Base-by-base conservation (phyloP, 805 yeast genomes). In the Ogataea degrootiae region DNA sequence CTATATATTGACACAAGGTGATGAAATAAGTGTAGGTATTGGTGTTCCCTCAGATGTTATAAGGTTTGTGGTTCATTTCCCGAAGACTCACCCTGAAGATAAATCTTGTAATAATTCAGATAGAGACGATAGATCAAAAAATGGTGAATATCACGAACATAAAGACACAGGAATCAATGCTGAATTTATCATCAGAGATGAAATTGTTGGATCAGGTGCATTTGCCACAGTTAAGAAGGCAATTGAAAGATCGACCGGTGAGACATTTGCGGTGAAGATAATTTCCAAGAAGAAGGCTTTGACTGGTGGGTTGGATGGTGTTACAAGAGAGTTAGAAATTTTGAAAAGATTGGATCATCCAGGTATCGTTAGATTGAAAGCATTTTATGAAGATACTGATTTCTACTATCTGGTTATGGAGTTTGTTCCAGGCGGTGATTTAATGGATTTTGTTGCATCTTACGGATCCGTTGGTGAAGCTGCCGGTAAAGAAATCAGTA, bases 191-290 rank as follows among this genome's bases (percentile, higher is more conserved):
- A 80, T 92, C 19, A 79, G 84, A 49, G 87, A 85, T 61, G 96
- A 87, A 59, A 83, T 87, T 15, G 87, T 92, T 1, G 99, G 99
- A 1, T 94, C 89, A 58, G 99, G 99, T n/a, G 98, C 98, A 9
- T 92, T 92, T 75, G 98, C 98, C 6, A 86, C 91, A 1, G 99
- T 94, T 29, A 85, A 89, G 55, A 88, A 88, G 62, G 97, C 95
- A 5, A 81, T 91, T 1, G 94, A 90, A 59, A 76, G 97, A 51
- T 67, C 79, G 6, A 82, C 96, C 0, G 98, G 98, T 14, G 81
- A 83, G 54, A 79, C 92, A 5, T 90, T 72, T 65, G 99, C 99
- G 0, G 96, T 88, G 16, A 94, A 94, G 62, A 89, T 94, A 50
- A 91, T 94, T 35, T 82, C 85, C 46, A 82, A 91, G 57, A 74